Conservation (phyloP, 495 filamentous ascomycete species). For the Tuber borchii region DNA sequence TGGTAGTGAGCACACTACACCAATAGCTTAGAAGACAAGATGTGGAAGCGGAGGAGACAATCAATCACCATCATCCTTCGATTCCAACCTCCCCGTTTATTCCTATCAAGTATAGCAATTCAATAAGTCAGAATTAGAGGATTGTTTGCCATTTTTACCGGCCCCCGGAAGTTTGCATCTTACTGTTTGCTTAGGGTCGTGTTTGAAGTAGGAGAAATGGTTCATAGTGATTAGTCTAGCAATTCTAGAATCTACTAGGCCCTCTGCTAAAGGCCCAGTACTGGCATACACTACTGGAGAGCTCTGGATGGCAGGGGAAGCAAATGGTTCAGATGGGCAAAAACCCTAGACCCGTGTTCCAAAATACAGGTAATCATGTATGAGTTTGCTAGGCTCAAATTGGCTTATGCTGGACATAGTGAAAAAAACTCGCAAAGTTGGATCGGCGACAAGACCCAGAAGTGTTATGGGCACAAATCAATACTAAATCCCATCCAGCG, state of each 20-base stretch:
- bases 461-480: background rate
- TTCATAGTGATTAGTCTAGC: background rate
- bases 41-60: too few species aligned
- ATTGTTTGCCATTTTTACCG: background rate
- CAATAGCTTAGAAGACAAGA: too few species aligned
- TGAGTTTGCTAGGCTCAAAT: background rate
- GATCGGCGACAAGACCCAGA: background rate
- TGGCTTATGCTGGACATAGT: too few species aligned
- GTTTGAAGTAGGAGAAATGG: background rate
- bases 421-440: background rate
- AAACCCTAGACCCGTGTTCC: background rate
- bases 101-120: background rate
- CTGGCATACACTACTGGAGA: background rate
- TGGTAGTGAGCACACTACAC: too few species aligned
- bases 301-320: background rate
- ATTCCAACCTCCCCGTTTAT: too few species aligned
- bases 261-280: background rate
- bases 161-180: background rate
- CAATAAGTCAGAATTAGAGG: background rate
- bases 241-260: background rate
- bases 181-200: background rate
- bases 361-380: background rate
- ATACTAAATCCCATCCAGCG: background rate
- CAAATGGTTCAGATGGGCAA: background rate
- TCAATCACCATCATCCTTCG: too few species aligned